phyloP scores from a whole-genome alignment of 2,329 filamentous ascomycete genomes.

The Aspergillus glaucus region DNA sequence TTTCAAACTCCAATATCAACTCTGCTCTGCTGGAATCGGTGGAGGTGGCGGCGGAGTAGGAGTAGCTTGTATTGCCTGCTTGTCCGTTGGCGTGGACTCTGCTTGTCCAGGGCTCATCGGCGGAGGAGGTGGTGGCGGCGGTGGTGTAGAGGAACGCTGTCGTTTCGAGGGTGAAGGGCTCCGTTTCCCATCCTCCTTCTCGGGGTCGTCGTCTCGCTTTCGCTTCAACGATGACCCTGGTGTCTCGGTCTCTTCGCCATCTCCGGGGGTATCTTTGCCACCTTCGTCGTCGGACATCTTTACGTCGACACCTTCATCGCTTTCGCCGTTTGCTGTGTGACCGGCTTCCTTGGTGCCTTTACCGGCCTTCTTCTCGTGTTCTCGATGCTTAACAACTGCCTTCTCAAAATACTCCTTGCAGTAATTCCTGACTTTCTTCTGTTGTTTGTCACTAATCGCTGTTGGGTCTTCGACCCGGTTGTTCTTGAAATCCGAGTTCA shows the following conservation, averaged over 20 bases:
- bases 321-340: slow-evolving; percentile 16
- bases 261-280: slow-evolving; percentile 11
- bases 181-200: slow-evolving; percentile 23
- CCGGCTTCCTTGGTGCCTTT: slow-evolving; percentile 26
- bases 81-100: slow-evolving; percentile 14
- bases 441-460: slow-evolving; percentile 68
- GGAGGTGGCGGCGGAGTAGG: slow-evolving; percentile 27
- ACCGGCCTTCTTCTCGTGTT: slow-evolving; percentile 58
- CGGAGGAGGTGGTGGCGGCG: slow-evolving; percentile 30
- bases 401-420: slow-evolving; percentile 83
- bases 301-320: slow-evolving; percentile 19
- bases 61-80: slow-evolving; percentile 13
- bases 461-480: slow-evolving; percentile 78
- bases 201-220: slow-evolving; percentile 50
- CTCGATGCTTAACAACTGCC: slow-evolving; percentile 68
- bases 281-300: slow-evolving; percentile 40
- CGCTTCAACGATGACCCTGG: slow-evolving; percentile 47
- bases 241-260: slow-evolving; percentile 1
- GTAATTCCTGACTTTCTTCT: slow-evolving; percentile 74
- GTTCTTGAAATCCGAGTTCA: slow-evolving; percentile 86
- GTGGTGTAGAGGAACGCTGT: slow-evolving; percentile 42
- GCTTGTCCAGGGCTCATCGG: slow-evolving; percentile 14
- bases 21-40: slow-evolving; percentile 22
- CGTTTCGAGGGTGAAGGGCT: slow-evolving; percentile 49
- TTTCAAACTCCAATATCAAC: background rate